Conservation (phyloP, 202 grass and related monocot species). For the Carex sylvatica region DNA sequence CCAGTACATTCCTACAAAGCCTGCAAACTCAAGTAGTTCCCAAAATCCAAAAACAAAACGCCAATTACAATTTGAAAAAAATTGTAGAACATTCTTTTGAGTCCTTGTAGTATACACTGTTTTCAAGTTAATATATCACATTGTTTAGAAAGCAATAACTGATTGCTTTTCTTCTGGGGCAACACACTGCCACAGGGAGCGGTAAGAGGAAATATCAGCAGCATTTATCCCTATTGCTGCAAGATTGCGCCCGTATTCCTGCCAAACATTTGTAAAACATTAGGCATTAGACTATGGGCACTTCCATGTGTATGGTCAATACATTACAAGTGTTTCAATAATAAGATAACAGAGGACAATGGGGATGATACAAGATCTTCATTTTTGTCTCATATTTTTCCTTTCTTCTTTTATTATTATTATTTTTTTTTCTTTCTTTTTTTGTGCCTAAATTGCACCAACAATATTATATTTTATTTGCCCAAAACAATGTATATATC, state of each 20-base stretch:
- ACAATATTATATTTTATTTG: too few relatives aligned
- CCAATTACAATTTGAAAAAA: background rate
- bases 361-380: background rate
- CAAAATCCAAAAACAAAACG: background rate
- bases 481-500: too few relatives aligned
- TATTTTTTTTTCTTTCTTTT: too few relatives aligned
- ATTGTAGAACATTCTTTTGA: background rate
- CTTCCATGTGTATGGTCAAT: background rate
- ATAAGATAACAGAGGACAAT: background rate
- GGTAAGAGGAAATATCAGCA: conserved; percentile 56
- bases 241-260: conserved; percentile 96
- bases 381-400: background rate
- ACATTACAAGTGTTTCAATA: background rate
- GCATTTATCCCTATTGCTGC: conserved; percentile 62
- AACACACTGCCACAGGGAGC: conserved; percentile 86
- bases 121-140: conserved; percentile 4
- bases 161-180: conserved; percentile 93
- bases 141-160: conserved; percentile 55
- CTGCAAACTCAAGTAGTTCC: background rate
- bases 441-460: too few relatives aligned
- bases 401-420: too few relatives aligned
- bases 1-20: background rate
- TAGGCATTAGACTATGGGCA: background rate
- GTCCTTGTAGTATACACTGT: background rate
- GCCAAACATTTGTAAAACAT: conserved; percentile 26